Evolutionary conservation across 805 yeast genomes (phyloP).

Genomic region (Pichia scutulata): DNA sequence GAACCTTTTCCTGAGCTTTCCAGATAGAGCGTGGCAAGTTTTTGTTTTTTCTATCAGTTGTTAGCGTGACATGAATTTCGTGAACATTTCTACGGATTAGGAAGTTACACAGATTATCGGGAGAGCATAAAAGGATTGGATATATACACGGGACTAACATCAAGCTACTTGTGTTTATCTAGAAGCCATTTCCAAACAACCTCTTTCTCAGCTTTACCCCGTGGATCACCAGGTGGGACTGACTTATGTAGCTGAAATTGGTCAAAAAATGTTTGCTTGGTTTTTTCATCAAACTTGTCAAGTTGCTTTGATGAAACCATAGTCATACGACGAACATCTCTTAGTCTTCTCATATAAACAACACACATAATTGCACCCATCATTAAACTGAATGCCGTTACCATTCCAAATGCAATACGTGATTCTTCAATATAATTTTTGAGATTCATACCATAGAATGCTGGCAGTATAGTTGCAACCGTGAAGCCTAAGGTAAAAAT

Average conservation of each 20-base stretch:
- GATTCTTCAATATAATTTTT: slow-evolving; percentile 73
- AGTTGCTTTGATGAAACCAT: slow-evolving; percentile 38
- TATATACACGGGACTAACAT: neutral
- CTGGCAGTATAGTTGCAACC: slow-evolving; percentile 77
- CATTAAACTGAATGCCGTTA: slow-evolving; percentile 43
- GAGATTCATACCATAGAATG: slow-evolving; percentile 83
- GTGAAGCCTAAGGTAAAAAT: slow-evolving; percentile 82
- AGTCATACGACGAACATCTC: slow-evolving; percentile 58
- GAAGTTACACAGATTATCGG: neutral
- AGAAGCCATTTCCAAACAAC: slow-evolving; percentile 51
- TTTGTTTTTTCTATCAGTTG: neutral
- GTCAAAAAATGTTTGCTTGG: slow-evolving; percentile 11
- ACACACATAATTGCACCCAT: slow-evolving; percentile 49
- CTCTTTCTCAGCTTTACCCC: slow-evolving; percentile 29
- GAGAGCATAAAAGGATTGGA: neutral
- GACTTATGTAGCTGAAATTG: slow-evolving; percentile 6
- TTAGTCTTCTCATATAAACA: slow-evolving; percentile 48
- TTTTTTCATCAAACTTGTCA: slow-evolving; percentile 21
- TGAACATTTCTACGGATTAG: neutral
- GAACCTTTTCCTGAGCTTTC: neutral
- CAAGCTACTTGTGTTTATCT: slow-evolving; percentile 29
- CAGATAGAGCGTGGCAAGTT: neutral
- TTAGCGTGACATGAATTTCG: neutral
- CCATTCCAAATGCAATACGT: slow-evolving; percentile 51
- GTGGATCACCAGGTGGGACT: neutral